phyloP scores from a whole-genome alignment of 495 filamentous ascomycete species.

The Penicillium chermesinum region DNA sequence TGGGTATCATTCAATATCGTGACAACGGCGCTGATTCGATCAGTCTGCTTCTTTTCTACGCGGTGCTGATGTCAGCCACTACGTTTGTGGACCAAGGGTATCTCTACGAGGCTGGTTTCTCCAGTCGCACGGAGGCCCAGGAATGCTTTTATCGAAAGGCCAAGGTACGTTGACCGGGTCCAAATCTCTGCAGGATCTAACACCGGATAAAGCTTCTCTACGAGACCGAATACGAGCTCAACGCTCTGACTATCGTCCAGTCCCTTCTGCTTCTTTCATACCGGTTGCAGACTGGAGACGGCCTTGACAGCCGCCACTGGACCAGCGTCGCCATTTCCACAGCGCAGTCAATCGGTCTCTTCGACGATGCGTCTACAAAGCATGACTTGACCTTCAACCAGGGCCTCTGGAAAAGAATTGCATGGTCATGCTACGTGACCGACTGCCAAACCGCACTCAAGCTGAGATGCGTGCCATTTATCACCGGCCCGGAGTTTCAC shows the following conservation, averaged over 20 bases:
- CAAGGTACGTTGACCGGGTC: slow-evolving; percentile 8
- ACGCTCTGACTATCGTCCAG: slow-evolving; percentile 12
- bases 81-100: slow-evolving; percentile 16
- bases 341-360: slow-evolving; percentile 10
- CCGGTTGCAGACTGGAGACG: slow-evolving; percentile 12
- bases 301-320: slow-evolving; percentile 16
- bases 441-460: slow-evolving; percentile 15
- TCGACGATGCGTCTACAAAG: slow-evolving; percentile 4
- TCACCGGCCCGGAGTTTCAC: slow-evolving; percentile 5
- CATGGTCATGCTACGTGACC: slow-evolving; percentile 19
- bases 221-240: slow-evolving; percentile 13
- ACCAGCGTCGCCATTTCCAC: slow-evolving; percentile 9
- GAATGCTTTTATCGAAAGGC: slow-evolving; percentile 13
- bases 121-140: slow-evolving; percentile 15
- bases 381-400: slow-evolving; percentile 2
- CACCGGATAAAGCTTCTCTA: slow-evolving; percentile 13
- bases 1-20: slow-evolving; percentile 5
- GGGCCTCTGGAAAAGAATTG: slow-evolving; percentile 14
- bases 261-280: slow-evolving; percentile 16
- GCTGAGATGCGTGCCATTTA: slow-evolving; percentile 11
- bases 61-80: slow-evolving; percentile 16
- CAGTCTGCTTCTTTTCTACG: slow-evolving; percentile 17
- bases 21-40: slow-evolving; percentile 10
- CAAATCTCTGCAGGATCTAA: neutral
- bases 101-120: slow-evolving; percentile 13